phyloP scores from a whole-genome alignment of 352 stramenopile species.

The Phytophthora sp. region DNA sequence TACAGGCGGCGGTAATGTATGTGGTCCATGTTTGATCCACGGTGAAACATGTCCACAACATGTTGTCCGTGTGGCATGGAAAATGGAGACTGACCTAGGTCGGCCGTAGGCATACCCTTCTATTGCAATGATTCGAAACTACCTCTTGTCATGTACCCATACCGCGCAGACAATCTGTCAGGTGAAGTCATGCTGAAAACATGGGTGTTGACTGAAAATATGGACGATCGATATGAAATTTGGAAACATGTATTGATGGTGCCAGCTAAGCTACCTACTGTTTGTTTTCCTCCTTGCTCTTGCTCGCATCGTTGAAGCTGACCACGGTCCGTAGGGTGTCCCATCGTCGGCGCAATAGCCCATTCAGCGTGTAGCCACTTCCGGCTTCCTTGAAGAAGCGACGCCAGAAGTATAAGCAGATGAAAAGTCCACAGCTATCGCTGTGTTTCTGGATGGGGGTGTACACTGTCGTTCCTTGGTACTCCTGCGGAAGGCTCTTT shows the following conservation, averaged over 20 bases:
- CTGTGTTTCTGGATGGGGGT: neutral
- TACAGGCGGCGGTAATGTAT: neutral
- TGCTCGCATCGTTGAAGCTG: neutral
- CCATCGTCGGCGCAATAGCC: neutral
- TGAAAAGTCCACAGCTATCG: neutral
- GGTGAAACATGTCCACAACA: neutral
- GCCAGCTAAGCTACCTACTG: neutral
- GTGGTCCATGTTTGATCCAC: neutral
- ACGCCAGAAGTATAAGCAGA: neutral
- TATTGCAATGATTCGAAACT: no score
- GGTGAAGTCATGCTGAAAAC: no score
- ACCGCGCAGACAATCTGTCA: no score
- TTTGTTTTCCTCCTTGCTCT: neutral
- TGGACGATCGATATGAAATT: neutral
- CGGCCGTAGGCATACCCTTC: no score
- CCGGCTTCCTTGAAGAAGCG: neutral
- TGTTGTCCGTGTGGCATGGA: neutral
- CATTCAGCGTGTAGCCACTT: neutral
- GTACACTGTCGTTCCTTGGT: neutral
- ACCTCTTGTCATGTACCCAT: no score
- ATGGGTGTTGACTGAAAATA: neutral
- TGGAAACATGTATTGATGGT: neutral
- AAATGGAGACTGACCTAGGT: neutral
- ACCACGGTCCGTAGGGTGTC: neutral
- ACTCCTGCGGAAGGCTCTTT: neutral